Percentiles rank a stretch among this genome's conserved stretches.
Conservation (phyloP, 2,329 filamentous ascomycete species). For the Periconia sp. region DNA sequence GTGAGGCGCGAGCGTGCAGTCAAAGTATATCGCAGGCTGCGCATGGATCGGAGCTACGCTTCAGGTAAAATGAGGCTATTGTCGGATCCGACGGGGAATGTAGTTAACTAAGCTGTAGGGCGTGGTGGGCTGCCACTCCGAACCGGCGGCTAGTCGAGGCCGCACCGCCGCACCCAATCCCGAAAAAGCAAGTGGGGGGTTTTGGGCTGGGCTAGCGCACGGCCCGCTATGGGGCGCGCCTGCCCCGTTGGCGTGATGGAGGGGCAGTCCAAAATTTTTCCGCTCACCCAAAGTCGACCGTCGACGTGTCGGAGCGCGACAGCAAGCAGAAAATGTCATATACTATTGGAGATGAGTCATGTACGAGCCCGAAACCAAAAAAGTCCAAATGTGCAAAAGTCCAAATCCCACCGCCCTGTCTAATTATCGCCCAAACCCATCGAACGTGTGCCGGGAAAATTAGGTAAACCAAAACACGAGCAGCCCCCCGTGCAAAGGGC, state of each 20-base stretch:
- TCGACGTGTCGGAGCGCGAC: not conserved
- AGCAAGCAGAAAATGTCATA: not conserved
- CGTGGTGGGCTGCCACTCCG: too few relatives aligned
- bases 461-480: not conserved
- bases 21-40: not conserved
- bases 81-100: too few relatives aligned
- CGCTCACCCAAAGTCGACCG: too few relatives aligned
- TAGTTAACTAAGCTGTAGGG: too few relatives aligned
- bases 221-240: not conserved
- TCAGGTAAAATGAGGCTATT: conserved; percentile 32
- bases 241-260: not conserved
- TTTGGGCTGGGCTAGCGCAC: too few relatives aligned
- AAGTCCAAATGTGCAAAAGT: too few relatives aligned
- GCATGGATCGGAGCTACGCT: conserved; percentile 4
- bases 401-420: too few relatives aligned
- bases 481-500: not conserved
- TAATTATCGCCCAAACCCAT: too few relatives aligned
- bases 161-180: conserved; percentile 3
- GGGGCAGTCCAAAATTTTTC: not conserved
- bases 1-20: not conserved
- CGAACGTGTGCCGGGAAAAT: too few relatives aligned
- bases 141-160: too few relatives aligned
- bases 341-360: too few relatives aligned
- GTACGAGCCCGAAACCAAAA: too few relatives aligned
- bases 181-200: conserved; percentile 1